A percentile compares a stretch with the other conserved stretches of the same genome.
Evolutionary conservation across 2,329 filamentous ascomycete genomes (phyloP).

Genomic region (Ophioceras dolichostomum): DNA sequence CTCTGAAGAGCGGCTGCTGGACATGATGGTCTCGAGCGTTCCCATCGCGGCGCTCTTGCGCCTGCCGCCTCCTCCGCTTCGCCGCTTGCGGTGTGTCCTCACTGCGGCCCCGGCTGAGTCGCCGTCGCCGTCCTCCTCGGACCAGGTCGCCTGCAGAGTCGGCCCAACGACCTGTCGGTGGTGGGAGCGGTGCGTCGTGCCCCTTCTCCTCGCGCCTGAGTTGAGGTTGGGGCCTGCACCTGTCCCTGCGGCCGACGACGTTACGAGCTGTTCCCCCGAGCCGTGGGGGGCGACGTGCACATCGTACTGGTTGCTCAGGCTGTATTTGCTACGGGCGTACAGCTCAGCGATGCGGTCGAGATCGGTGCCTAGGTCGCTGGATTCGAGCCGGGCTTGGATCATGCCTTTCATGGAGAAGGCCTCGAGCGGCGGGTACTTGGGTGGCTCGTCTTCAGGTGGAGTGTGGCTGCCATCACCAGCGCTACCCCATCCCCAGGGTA

Average conservation of each 20-base stretch:
- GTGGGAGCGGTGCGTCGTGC: conserved; percentile 8
- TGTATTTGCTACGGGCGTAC: conserved; percentile 52
- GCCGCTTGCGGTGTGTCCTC: conserved; percentile 24
- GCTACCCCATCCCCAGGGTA: conserved; percentile 16
- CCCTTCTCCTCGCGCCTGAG: conserved; percentile 8
- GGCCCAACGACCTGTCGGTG: conserved; percentile 28
- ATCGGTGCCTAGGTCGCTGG: conserved; percentile 40
- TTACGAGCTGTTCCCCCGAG: conserved; percentile 36
- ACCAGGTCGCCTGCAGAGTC: conserved; percentile 43
- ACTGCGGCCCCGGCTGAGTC: background rate
- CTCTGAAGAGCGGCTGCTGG: conserved; percentile 50
- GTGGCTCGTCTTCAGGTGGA: conserved; percentile 9
- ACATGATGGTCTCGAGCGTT: conserved; percentile 55
- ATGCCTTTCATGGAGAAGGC: conserved; percentile 55
- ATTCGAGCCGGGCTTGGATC: conserved; percentile 31
- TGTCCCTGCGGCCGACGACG: conserved; percentile 7
- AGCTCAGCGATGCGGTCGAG: conserved; percentile 56
- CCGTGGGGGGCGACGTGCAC: conserved; percentile 52
- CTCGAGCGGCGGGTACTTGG: conserved; percentile 46
- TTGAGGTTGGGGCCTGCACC: conserved; percentile 3
- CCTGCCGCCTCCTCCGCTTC: conserved; percentile 23
- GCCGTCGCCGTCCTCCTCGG: conserved; percentile 37
- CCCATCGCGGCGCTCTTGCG: conserved; percentile 44
- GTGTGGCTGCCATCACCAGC: conserved; percentile 4
- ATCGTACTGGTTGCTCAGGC: conserved; percentile 54